Percentiles rank a stretch among this genome's conserved stretches.
Evolutionary conservation across 345 rosid species (phyloP).

Genomic region (Draba incana): DNA sequence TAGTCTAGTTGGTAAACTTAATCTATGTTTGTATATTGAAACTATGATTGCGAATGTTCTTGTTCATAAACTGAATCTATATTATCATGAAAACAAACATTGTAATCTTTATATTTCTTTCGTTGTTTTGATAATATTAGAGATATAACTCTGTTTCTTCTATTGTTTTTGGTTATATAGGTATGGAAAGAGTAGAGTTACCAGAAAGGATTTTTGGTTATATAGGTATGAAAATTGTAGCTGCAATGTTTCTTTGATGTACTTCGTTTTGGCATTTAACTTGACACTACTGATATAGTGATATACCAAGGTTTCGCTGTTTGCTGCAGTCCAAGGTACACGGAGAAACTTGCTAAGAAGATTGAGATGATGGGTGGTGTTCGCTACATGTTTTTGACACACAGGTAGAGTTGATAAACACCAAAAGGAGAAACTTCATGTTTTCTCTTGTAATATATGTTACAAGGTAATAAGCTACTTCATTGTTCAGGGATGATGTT

Average conservation of each 20-base stretch:
- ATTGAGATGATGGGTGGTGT: conserved; percentile 63
- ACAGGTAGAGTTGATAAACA: conserved; percentile 45
- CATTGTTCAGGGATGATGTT: conserved; percentile 60
- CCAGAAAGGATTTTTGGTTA: too few species aligned
- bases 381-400: conserved; percentile 64
- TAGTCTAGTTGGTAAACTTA: too few species aligned
- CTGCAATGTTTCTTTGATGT: conserved; percentile 1
- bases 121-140: too few species aligned
- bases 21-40: too few species aligned
- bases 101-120: too few species aligned
- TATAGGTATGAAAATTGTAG: too few species aligned
- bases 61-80: too few species aligned
- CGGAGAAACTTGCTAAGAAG: conserved; percentile 52
- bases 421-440: neutral
- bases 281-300: conserved; percentile 13
- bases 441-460: conserved; percentile 19
- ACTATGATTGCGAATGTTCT: too few species aligned
- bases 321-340: conserved; percentile 59
- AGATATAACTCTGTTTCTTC: too few species aligned
- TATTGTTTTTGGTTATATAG: too few species aligned
- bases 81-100: too few species aligned
- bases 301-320: conserved; percentile 1
- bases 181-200: too few species aligned
- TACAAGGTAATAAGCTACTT: conserved; percentile 31
- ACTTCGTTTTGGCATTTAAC: neutral